Evolutionary conservation across 2,329 filamentous ascomycete species (phyloP).

Genomic region (Nannizzia gypsea): DNA sequence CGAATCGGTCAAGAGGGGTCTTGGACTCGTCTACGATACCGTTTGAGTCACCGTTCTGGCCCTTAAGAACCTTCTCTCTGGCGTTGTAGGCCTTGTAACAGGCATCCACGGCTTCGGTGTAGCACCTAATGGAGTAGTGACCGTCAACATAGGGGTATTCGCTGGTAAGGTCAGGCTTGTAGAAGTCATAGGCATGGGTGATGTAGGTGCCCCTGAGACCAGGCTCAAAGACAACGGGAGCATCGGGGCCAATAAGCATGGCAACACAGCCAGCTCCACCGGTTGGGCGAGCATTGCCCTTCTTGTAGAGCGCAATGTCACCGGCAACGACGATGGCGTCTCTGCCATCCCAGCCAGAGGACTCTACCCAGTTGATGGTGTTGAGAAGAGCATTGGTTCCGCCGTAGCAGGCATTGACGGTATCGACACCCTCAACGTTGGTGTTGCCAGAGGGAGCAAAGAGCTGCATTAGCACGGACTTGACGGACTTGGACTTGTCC

Average conservation of each 20-base stretch:
- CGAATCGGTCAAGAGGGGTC: slow-evolving; percentile 64
- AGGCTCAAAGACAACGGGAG: slow-evolving; percentile 59
- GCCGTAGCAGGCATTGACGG: slow-evolving; percentile 69
- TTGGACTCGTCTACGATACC: slow-evolving; percentile 34
- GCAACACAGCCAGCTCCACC: slow-evolving; percentile 65
- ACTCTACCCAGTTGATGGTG: slow-evolving; percentile 69
- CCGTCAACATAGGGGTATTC: slow-evolving; percentile 74
- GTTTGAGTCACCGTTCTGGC: slow-evolving; percentile 32
- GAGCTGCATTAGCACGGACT: slow-evolving; percentile 70
- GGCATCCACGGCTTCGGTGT: slow-evolving; percentile 60
- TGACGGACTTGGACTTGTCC: slow-evolving; percentile 77
- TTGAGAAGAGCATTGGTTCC: slow-evolving; percentile 72
- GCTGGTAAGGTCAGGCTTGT: slow-evolving; percentile 71
- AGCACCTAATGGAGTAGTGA: slow-evolving; percentile 66
- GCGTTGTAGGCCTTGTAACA: slow-evolving; percentile 71
- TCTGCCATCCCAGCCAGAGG: slow-evolving; percentile 72
- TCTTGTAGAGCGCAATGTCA: slow-evolving; percentile 70
- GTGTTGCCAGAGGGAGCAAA: slow-evolving; percentile 58
- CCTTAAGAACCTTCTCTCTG: slow-evolving; percentile 52
- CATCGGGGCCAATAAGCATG: slow-evolving; percentile 61
- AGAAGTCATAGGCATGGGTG: slow-evolving; percentile 74
- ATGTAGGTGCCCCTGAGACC: slow-evolving; percentile 67
- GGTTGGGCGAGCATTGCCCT: slow-evolving; percentile 64
- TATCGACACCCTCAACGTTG: slow-evolving; percentile 68
- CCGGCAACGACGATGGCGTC: slow-evolving; percentile 64